These are phyloP conservation scores for Arctium minus DNA, from an alignment of 129 eudicot species.

Conservation along the genomic window DNA sequence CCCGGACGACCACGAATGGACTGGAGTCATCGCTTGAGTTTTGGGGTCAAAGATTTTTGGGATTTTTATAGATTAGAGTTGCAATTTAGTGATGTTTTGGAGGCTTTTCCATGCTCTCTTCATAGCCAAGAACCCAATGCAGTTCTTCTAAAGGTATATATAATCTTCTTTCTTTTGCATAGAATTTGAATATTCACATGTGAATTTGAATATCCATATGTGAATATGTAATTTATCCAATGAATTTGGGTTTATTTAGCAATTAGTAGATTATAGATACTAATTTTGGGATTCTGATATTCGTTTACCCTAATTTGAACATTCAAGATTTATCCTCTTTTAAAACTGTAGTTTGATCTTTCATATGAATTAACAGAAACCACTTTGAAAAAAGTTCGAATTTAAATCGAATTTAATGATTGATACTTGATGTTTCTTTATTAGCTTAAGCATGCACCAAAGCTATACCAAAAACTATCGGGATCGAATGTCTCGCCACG, in stretches of 20 bases:
- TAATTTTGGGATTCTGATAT: background rate
- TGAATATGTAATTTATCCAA: background rate
- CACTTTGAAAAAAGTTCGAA: background rate
- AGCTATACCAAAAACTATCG: constrained; percentile 56
- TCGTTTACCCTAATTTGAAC: background rate
- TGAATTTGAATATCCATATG: background rate
- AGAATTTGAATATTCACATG: background rate
- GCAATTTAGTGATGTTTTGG: constrained; percentile 69
- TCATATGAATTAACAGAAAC: background rate
- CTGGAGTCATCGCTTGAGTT: constrained; percentile 30
- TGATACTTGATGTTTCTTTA: constrained; percentile 8
- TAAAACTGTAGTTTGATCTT: background rate
- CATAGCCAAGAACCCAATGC: constrained; percentile 40
- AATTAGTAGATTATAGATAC: no score
- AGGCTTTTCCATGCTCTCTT: constrained; percentile 48
- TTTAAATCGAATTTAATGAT: background rate
- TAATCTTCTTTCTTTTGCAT: background rate
- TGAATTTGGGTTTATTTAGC: background rate
- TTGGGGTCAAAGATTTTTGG: constrained; percentile 36
- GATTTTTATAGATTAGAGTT: constrained; percentile 67
- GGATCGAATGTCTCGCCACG: constrained; percentile 59
- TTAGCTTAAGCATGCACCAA: constrained; percentile 89
- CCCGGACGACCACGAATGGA: no score
- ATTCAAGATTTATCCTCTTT: background rate
- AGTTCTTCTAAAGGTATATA: constrained; percentile 63